Evolutionary conservation across 441 rosid species (phyloP).

Genomic region (Metrosideros polymorpha): DNA sequence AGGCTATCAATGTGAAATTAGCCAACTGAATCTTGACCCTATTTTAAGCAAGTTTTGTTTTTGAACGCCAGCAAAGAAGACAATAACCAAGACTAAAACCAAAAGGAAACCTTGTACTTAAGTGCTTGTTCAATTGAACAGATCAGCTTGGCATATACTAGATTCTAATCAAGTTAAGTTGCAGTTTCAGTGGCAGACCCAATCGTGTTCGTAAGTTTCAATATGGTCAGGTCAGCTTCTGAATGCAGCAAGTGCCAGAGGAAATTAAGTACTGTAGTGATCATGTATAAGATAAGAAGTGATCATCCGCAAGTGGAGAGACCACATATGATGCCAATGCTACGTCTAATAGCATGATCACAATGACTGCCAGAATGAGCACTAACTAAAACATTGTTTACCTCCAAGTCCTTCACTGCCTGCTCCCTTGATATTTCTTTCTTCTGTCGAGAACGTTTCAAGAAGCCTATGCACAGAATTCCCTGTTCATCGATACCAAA

Average conservation of each 20-base stretch:
- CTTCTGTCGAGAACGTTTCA: slow-evolving; percentile 65
- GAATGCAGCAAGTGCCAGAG: background rate
- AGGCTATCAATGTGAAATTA: background rate
- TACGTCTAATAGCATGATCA: background rate
- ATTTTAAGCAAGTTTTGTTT: background rate
- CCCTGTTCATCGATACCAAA: slow-evolving; percentile 25
- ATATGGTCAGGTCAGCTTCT: background rate
- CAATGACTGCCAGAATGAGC: background rate
- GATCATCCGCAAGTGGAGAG: background rate
- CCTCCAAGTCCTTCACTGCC: slow-evolving; percentile 79
- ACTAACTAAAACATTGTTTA: slow-evolving; percentile 13
- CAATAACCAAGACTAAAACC: background rate
- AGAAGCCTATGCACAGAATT: slow-evolving; percentile 66
- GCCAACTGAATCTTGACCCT: background rate
- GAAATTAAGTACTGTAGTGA: background rate
- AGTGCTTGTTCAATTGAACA: background rate
- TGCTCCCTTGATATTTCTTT: slow-evolving; percentile 67
- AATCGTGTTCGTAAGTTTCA: background rate
- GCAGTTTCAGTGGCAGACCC: background rate
- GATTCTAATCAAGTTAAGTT: background rate
- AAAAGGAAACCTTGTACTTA: background rate
- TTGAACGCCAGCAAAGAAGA: background rate
- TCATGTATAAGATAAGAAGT: background rate
- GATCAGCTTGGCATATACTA: background rate
- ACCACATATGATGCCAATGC: background rate